Conservation (phyloP, 164 flowering plant genomes). For the Annona cherimola region DNA sequence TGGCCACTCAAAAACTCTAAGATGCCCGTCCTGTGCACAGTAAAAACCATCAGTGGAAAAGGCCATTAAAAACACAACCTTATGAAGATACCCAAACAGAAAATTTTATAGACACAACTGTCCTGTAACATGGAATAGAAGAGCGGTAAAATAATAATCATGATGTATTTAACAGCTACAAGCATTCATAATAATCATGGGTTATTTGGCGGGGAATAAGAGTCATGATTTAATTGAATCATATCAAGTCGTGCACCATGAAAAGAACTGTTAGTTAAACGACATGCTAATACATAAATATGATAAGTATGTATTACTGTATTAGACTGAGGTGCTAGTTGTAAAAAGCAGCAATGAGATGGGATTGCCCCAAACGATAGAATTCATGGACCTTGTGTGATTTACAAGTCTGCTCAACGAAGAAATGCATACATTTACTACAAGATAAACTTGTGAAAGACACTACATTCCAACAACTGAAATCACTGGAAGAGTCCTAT, state of each 20-base stretch:
- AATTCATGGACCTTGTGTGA: background rate
- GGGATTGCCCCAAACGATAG: background rate
- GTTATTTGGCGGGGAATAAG: no score
- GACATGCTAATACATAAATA: background rate
- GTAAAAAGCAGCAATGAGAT: background rate
- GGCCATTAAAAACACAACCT: background rate
- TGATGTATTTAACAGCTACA: background rate
- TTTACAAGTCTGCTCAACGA: background rate
- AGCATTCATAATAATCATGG: background rate
- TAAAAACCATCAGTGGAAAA: constrained; percentile 2
- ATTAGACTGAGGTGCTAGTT: background rate
- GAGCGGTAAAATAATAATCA: background rate
- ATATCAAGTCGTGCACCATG: background rate
- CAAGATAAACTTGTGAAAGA: background rate
- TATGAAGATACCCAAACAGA: background rate
- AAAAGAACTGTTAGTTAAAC: background rate
- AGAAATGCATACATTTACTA: background rate
- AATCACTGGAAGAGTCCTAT: no score
- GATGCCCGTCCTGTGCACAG: constrained; percentile 74
- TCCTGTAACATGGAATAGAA: background rate
- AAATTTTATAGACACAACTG: background rate
- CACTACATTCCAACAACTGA: background rate
- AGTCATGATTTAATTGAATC: background rate
- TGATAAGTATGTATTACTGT: background rate
- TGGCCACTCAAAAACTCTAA: constrained; percentile 92